Conservation (phyloP, 495 filamentous ascomycete genomes). For the Penicillium antarcticum region DNA sequence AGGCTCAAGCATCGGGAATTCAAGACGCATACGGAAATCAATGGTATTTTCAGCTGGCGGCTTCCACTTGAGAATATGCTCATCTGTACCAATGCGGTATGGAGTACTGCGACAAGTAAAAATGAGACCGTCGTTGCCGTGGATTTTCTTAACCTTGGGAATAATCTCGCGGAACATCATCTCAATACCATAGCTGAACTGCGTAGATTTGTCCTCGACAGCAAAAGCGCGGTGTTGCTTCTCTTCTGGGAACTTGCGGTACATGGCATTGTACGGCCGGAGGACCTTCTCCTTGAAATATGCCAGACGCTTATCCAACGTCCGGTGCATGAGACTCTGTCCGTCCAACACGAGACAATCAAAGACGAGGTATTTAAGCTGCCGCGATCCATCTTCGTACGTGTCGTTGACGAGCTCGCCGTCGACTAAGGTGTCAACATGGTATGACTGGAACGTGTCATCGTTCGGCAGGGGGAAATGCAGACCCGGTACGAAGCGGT, state of each 20-base stretch:
- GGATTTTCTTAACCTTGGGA: conserved; percentile 65
- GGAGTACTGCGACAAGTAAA: conserved; percentile 86
- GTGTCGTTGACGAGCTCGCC: conserved; percentile 88
- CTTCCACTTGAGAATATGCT: conserved; percentile 96
- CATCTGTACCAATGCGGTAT: conserved; percentile 87
- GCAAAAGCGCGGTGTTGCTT: conserved; percentile 69
- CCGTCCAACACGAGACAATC: conserved; percentile 85
- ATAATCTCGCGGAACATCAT: conserved; percentile 87
- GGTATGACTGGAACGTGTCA: conserved; percentile 58
- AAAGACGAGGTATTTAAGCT: conserved; percentile 85
- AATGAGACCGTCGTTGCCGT: conserved; percentile 94
- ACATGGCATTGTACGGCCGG: conserved; percentile 73
- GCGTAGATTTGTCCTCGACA: conserved; percentile 80
- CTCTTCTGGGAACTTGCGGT: conserved; percentile 66
- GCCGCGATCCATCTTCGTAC: conserved; percentile 53
- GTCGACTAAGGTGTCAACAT: conserved; percentile 80
- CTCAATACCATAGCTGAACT: conserved; percentile 82
- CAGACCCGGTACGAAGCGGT: conserved; percentile 73
- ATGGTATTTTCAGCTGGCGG: conserved; percentile 87
- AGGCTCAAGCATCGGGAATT: conserved; percentile 71
- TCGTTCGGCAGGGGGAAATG: conserved; percentile 74
- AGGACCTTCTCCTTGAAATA: conserved; percentile 78
- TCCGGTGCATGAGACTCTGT: conserved; percentile 67
- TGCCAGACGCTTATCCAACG: conserved; percentile 83
- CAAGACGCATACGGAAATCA: conserved; percentile 78